Percentiles rank a stretch among this genome's conserved stretches.
Conservation (phyloP, 1,284 basidiomycete genomes). For the Cystobasidium pallidum region DNA sequence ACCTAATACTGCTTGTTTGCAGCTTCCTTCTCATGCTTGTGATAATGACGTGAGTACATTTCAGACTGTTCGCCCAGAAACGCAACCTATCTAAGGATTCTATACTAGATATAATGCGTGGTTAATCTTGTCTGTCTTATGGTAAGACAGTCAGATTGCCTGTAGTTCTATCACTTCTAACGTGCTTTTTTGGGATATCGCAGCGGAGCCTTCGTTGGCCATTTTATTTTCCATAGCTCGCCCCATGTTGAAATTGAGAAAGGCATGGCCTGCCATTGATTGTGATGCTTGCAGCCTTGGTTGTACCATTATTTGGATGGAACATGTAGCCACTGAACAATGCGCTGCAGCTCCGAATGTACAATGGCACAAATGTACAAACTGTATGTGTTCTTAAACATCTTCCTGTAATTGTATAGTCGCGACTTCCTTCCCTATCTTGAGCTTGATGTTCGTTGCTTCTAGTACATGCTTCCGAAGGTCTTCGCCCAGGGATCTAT, state of each 20-base stretch:
- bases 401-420: not conserved
- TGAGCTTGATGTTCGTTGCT: constrained; percentile 5
- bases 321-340: no score
- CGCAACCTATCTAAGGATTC: not conserved
- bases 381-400: not conserved
- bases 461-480: constrained; percentile 19
- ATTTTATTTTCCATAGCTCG: constrained; percentile 32
- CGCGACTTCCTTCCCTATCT: constrained; percentile 11
- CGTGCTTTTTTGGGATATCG: not conserved
- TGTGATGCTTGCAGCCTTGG: no score
- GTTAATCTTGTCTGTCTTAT: constrained; percentile 27
- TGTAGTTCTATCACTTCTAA: not conserved
- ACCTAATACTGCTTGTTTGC: not conserved
- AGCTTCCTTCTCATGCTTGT: constrained; percentile 43
- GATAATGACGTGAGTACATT: constrained; percentile 28
- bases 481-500: not conserved
- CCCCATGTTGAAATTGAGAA: constrained; percentile 27
- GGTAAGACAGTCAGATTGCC: no score
- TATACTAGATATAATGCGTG: constrained; percentile 34
- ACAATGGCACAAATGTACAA: no score
- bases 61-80: not conserved
- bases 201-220: constrained; percentile 42
- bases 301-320: no score
- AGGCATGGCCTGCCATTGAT: constrained; percentile 41
- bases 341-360: no score